Percentiles rank a stretch among this genome's conserved stretches.
Evolutionary conservation across 208 protist genomes (phyloP).

Genomic region (Herpetomonas tarakana): DNA sequence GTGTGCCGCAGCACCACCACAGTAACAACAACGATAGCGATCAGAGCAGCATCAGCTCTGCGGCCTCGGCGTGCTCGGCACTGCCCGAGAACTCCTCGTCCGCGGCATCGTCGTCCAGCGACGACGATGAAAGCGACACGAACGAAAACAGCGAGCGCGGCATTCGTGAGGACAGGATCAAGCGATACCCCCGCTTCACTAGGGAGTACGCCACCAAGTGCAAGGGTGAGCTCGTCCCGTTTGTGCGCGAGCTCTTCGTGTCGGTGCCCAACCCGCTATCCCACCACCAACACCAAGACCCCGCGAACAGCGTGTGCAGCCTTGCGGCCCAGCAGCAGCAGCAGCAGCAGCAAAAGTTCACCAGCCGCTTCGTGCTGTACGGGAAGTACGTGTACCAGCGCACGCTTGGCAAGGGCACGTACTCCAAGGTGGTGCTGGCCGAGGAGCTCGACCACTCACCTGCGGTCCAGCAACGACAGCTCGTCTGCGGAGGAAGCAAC

Average conservation of each 20-base stretch:
- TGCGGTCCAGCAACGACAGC: constrained; percentile 9
- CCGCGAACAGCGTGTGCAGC: no score
- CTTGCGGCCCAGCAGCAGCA: constrained; percentile 1
- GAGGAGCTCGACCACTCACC: constrained; percentile 12
- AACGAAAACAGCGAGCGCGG: constrained; percentile 3
- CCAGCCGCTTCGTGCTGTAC: constrained; percentile 53
- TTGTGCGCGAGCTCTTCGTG: constrained; percentile 10
- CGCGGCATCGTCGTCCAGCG: no score
- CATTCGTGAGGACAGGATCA: constrained; percentile 4
- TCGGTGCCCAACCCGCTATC: background rate
- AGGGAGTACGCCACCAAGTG: constrained; percentile 19
- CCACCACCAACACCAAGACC: constrained; percentile 2
- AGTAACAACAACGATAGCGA: no score
- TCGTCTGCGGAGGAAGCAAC: constrained; percentile 14
- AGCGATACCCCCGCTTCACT: constrained; percentile 30
- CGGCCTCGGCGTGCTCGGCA: no score
- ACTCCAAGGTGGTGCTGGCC: constrained; percentile 76
- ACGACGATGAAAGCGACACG: background rate
- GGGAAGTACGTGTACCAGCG: constrained; percentile 53
- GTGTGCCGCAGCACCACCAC: no score
- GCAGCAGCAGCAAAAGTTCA: constrained; percentile 4
- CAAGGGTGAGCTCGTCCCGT: constrained; percentile 16
- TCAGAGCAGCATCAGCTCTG: no score
- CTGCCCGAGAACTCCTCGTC: no score
- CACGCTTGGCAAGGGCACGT: constrained; percentile 76